Percentiles rank a stretch among this genome's conserved stretches.
phyloP scores from a whole-genome alignment of 139 green algal genomes.

The Ettlia oleoabundans region DNA sequence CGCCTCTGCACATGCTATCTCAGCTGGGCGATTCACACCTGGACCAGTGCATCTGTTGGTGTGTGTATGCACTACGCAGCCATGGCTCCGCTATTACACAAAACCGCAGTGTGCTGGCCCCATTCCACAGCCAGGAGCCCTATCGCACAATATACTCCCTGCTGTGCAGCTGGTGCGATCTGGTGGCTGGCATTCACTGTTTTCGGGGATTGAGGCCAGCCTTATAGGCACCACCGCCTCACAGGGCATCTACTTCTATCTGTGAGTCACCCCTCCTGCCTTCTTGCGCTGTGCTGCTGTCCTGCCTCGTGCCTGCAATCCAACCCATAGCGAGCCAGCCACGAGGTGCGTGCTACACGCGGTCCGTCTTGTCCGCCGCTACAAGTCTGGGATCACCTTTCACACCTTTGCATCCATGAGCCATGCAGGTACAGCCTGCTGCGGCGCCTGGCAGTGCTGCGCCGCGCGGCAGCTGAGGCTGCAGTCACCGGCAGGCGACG shows the following conservation, averaged over 20 bases:
- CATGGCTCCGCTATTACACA: too few species aligned
- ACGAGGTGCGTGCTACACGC: too few species aligned
- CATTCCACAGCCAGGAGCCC: background rate
- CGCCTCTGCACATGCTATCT: too few species aligned
- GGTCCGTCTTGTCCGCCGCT: too few species aligned
- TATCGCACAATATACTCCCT: background rate
- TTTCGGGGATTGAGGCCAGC: constrained; percentile 67
- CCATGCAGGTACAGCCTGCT: constrained; percentile 54
- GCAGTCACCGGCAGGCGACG: background rate
- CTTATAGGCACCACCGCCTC: constrained; percentile 79
- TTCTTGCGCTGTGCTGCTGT: too few species aligned
- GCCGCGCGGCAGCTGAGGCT: constrained; percentile 4
- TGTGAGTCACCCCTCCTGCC: too few species aligned
- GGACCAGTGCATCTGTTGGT: background rate
- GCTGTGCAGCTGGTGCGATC: constrained; percentile 48
- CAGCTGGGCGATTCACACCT: too few species aligned
- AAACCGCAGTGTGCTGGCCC: background rate
- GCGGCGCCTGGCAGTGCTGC: constrained; percentile 41
- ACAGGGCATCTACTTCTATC: constrained; percentile 89
- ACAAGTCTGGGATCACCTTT: too few species aligned
- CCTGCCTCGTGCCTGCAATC: too few species aligned
- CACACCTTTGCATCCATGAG: too few species aligned
- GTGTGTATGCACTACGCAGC: too few species aligned
- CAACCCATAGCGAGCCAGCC: too few species aligned
- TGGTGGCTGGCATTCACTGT: constrained; percentile 65